Percentiles rank a stretch among this genome's conserved stretches.
Evolutionary conservation across 2,329 filamentous ascomycete species (phyloP).

Genomic region (Sclerotinia trifoliorum): DNA sequence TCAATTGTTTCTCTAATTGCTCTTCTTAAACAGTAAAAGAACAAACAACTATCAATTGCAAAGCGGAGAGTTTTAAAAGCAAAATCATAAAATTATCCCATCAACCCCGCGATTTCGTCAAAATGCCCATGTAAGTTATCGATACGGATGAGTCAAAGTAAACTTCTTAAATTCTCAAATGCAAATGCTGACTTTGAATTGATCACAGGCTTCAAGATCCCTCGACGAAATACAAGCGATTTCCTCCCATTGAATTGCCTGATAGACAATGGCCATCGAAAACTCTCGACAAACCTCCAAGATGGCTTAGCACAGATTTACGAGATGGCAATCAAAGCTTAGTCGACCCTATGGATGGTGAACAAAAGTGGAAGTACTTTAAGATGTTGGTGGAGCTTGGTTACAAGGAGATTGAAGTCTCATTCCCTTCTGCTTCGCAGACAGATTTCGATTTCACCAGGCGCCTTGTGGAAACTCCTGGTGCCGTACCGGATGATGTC

Average conservation of each 20-base stretch:
- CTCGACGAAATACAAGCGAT: slow-evolving; percentile 72
- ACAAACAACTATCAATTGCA: neutral
- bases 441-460: slow-evolving; percentile 96
- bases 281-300: slow-evolving; percentile 74
- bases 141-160: neutral
- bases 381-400: slow-evolving; percentile 88
- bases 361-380: slow-evolving; percentile 95
- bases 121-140: slow-evolving; percentile 32
- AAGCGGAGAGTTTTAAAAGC: neutral
- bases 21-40: neutral
- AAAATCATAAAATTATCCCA: neutral
- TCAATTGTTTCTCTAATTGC: neutral
- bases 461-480: slow-evolving; percentile 79
- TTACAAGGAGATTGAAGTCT: slow-evolving; percentile 97
- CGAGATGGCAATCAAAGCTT: slow-evolving; percentile 94
- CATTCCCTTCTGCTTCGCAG: slow-evolving; percentile 90
- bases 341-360: slow-evolving; percentile 91
- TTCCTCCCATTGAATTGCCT: slow-evolving; percentile 58
- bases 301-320: slow-evolving; percentile 87
- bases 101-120: slow-evolving; percentile 20
- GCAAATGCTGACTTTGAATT: neutral
- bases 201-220: slow-evolving; percentile 67
- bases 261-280: slow-evolving; percentile 47
- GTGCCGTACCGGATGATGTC: slow-evolving; percentile 82
- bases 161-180: slow-evolving; percentile 2